A percentile compares a stretch with the other conserved stretches of the same genome.
These are phyloP conservation scores for Lactarius evosmus DNA, from an alignment of 768 basidiomycete genomes.

Conservation along the genomic window DNA sequence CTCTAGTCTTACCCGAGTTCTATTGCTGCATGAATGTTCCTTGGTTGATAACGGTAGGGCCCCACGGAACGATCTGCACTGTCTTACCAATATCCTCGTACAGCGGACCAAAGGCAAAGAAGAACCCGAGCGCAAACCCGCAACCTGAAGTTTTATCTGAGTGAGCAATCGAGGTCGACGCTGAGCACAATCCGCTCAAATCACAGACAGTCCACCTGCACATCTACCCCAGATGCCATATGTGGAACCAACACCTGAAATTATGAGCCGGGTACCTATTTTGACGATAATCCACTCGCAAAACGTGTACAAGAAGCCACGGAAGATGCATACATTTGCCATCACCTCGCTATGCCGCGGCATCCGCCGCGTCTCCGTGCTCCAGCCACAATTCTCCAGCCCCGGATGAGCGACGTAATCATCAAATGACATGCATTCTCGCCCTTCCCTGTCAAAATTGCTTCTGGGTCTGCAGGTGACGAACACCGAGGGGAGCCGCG, in stretches of 20 bases:
- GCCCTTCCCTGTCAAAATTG: background rate
- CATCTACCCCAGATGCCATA: conserved; percentile 17
- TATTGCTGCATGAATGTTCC: background rate
- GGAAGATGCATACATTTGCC: conserved; percentile 10
- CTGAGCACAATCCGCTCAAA: conserved; percentile 1
- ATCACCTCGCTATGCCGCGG: conserved; percentile 15
- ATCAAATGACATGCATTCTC: conserved; percentile 9
- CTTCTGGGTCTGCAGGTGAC: conserved; percentile 1
- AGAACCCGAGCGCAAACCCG: background rate
- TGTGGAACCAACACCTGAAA: conserved; percentile 10
- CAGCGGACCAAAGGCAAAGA: conserved; percentile 8
- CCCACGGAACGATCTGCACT: background rate
- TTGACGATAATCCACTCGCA: conserved; percentile 16
- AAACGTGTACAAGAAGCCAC: conserved; percentile 19
- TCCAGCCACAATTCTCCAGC: background rate
- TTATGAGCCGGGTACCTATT: conserved; percentile 17
- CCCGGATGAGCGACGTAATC: conserved; percentile 5
- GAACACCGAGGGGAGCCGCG: conserved; percentile 1
- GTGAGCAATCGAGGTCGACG: background rate
- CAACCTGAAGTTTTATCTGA: background rate
- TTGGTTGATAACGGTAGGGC: background rate
- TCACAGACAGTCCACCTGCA: background rate
- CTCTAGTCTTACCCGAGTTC: conserved; percentile 6
- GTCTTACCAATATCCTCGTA: conserved; percentile 10
- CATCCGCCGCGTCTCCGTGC: background rate